A percentile compares a stretch with the other conserved stretches of the same genome.
Conservation (phyloP, 495 filamentous ascomycete genomes). For the Podospora tetraspora region DNA sequence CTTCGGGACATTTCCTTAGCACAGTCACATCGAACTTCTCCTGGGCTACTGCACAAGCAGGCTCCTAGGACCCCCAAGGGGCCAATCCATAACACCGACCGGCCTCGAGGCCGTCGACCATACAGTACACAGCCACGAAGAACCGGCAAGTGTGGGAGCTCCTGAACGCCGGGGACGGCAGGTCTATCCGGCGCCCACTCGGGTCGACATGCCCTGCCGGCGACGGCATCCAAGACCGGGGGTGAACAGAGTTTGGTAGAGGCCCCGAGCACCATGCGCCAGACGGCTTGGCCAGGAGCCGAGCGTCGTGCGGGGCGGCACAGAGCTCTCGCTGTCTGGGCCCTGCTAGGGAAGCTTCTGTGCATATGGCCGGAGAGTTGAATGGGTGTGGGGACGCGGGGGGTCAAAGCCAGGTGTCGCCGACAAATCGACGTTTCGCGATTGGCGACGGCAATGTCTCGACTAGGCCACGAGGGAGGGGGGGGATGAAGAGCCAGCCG, state of each 20-base stretch:
- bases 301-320: constrained; percentile 9
- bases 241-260: background rate
- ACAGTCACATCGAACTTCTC: constrained; percentile 8
- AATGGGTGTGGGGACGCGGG: background rate
- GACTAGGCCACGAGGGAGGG: constrained; percentile 13
- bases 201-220: constrained; percentile 9
- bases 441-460: constrained; percentile 20
- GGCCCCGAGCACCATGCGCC: background rate
- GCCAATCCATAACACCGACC: background rate
- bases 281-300: constrained; percentile 9
- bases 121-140: constrained; percentile 7
- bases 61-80: constrained; percentile 6
- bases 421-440: background rate
- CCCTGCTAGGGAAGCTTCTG: constrained; percentile 10
- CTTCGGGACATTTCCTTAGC: background rate
- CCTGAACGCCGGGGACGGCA: constrained; percentile 3
- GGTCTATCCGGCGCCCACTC: constrained; percentile 3
- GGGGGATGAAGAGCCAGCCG: no score
- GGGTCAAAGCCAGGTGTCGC: constrained; percentile 9
- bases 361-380: constrained; percentile 4
- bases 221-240: background rate
- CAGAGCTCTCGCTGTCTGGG: background rate
- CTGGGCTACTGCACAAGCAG: background rate
- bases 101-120: constrained; percentile 5
- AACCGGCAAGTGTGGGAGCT: background rate